These are phyloP conservation scores for Cucurbita ficifolia DNA, from an alignment of 306 rosid species.

Conservation along the genomic window DNA sequence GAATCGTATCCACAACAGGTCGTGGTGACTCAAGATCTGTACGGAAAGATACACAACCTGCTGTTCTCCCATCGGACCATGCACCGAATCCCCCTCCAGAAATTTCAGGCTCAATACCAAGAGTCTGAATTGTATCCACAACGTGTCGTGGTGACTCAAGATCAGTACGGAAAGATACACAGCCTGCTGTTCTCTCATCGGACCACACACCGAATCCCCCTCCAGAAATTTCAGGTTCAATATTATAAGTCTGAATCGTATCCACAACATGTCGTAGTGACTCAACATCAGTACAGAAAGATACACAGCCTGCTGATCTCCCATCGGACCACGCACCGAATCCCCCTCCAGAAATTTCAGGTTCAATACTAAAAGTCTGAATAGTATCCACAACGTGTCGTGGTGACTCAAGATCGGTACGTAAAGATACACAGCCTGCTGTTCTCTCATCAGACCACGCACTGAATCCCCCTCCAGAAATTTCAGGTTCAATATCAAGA, in stretches of 20 bases:
- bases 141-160: background rate
- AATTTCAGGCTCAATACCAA: background rate
- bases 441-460: background rate
- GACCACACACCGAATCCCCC: background rate
- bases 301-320: no score
- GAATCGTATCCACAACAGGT: background rate
- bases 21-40: background rate
- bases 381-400: no score
- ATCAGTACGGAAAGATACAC: conserved; percentile 1
- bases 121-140: background rate
- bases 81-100: background rate
- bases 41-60: background rate
- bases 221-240: background rate
- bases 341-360: no score
- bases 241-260: background rate
- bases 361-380: no score
- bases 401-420: background rate
- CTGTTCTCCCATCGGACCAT: background rate
- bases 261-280: background rate
- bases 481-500: background rate
- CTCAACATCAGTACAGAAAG: no score
- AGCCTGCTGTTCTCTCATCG: background rate
- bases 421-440: conserved; percentile 1
- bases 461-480: background rate
- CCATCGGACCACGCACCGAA: no score